A percentile compares a stretch with the other conserved stretches of the same genome.
phyloP scores from a whole-genome alignment of 208 protist species.

The Trypanosoma congolense region DNA sequence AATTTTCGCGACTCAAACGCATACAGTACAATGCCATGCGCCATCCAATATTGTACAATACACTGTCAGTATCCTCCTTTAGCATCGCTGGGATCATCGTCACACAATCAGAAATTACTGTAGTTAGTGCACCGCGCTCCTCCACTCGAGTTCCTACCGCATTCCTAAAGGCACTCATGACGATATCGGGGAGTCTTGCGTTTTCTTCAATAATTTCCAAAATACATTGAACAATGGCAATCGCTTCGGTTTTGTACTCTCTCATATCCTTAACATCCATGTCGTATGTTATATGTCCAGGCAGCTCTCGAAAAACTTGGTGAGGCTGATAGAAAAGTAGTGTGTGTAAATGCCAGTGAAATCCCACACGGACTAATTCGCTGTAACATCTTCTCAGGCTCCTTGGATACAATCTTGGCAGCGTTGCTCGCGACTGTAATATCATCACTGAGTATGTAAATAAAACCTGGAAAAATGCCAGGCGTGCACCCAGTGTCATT shows the following conservation, averaged over 20 bases:
- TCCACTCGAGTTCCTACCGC: constrained; percentile 20
- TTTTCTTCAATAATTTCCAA: constrained; percentile 57
- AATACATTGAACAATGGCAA: constrained; percentile 55
- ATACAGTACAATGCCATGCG: constrained; percentile 55
- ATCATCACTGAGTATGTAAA: constrained; percentile 46
- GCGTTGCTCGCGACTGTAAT: constrained; percentile 1
- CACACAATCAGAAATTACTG: constrained; percentile 15
- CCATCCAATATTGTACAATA: constrained; percentile 58
- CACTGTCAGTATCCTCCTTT: constrained; percentile 37
- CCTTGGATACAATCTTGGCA: constrained; percentile 9
- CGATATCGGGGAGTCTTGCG: constrained; percentile 34
- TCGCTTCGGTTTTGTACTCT: constrained; percentile 48
- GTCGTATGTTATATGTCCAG: constrained; percentile 52
- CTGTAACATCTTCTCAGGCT: constrained; percentile 25
- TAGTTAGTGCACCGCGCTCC: constrained; percentile 16
- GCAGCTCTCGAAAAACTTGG: constrained; percentile 43
- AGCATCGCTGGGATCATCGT: constrained; percentile 62
- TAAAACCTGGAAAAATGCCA: constrained; percentile 69
- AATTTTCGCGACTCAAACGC: constrained; percentile 23
- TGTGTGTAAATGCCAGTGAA: constrained; percentile 75
- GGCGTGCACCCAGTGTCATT: constrained; percentile 45
- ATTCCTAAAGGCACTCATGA: constrained; percentile 38
- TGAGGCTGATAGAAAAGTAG: constrained; percentile 77
- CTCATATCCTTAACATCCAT: constrained; percentile 56
- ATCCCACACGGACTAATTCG: constrained; percentile 55